phyloP scores from a whole-genome alignment of 257 asterid genomes.

The Gentiana straminea region DNA sequence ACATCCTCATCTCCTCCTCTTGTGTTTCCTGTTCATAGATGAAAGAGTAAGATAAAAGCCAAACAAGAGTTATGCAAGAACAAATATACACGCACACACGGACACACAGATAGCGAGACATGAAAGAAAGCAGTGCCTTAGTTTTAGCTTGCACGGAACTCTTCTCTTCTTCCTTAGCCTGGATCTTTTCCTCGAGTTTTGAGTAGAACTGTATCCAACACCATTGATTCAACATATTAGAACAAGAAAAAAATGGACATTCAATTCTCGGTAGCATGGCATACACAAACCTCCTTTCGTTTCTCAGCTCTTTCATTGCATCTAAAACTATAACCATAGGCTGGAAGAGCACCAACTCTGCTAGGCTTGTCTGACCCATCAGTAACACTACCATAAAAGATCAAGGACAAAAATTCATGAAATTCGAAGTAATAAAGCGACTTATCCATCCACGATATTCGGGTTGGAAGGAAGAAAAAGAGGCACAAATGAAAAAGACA shows the following conservation, averaged over 20 bases:
- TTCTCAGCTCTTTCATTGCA: slow-evolving; percentile 96
- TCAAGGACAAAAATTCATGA: slow-evolving; percentile 39
- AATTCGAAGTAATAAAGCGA: slow-evolving; percentile 5
- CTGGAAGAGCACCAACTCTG: slow-evolving; percentile 63
- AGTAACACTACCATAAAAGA: slow-evolving; percentile 45
- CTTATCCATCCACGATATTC: not conserved
- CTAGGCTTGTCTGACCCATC: slow-evolving; percentile 54
- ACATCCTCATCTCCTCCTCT: slow-evolving; percentile 78
- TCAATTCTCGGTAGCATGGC: slow-evolving; percentile 5
- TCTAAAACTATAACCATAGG: slow-evolving; percentile 68
- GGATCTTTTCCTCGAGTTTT: slow-evolving; percentile 89
- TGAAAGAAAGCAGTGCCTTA: slow-evolving; percentile 37
- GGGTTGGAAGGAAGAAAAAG: not conserved
- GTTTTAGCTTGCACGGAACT: slow-evolving; percentile 58
- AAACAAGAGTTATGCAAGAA: not conserved
- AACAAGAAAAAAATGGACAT: not conserved
- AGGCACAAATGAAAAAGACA: not conserved
- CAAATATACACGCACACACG: too few species aligned
- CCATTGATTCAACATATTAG: slow-evolving; percentile 5
- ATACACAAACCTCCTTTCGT: slow-evolving; percentile 71
- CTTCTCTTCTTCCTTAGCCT: slow-evolving; percentile 82
- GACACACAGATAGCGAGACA: not conserved
- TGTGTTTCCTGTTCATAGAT: slow-evolving; percentile 58
- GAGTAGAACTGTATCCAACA: slow-evolving; percentile 53
- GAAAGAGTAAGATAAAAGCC: slow-evolving; percentile 2